phyloP scores from a whole-genome alignment of 176 grass and related monocot genomes.

The Aegilops sharonensis region DNA sequence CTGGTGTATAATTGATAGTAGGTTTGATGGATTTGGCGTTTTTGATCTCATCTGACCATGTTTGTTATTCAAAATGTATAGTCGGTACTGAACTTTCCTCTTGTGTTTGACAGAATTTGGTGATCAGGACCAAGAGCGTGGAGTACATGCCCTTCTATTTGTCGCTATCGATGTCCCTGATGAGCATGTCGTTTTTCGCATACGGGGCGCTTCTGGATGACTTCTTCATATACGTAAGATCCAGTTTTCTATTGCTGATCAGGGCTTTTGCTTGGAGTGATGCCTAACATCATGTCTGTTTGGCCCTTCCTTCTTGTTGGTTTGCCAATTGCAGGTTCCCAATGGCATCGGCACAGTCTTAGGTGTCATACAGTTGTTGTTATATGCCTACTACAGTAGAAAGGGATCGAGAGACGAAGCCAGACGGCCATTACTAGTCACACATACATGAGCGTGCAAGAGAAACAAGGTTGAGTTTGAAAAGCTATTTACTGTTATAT shows the following conservation, averaged over 20 bases:
- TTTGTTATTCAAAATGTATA: not conserved
- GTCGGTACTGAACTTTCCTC: not conserved
- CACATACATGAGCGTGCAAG: constrained; percentile 34
- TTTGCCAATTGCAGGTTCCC: constrained; percentile 60
- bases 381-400: constrained; percentile 80
- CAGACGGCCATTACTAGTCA: constrained; percentile 53
- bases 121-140: constrained; percentile 82
- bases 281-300: not conserved
- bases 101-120: constrained; percentile 61
- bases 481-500: not conserved
- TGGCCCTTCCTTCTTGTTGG: constrained; percentile 12
- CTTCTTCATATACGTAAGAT: constrained; percentile 96
- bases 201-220: constrained; percentile 77
- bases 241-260: not conserved
- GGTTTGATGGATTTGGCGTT: not conserved
- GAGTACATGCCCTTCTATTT: constrained; percentile 98
- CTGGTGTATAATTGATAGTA: not conserved
- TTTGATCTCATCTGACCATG: not conserved
- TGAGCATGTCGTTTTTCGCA: constrained; percentile 82
- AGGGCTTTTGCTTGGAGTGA: constrained; percentile 23
- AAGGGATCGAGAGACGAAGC: constrained; percentile 42
- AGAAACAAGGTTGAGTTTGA: constrained; percentile 18
- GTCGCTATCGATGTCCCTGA: constrained; percentile 87
- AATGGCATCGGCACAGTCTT: constrained; percentile 86
- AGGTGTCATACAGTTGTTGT: constrained; percentile 62